These are phyloP conservation scores for Hyaloperonospora arabidopsidis DNA, from an alignment of 352 stramenopile genomes.

Conservation along the genomic window DNA sequence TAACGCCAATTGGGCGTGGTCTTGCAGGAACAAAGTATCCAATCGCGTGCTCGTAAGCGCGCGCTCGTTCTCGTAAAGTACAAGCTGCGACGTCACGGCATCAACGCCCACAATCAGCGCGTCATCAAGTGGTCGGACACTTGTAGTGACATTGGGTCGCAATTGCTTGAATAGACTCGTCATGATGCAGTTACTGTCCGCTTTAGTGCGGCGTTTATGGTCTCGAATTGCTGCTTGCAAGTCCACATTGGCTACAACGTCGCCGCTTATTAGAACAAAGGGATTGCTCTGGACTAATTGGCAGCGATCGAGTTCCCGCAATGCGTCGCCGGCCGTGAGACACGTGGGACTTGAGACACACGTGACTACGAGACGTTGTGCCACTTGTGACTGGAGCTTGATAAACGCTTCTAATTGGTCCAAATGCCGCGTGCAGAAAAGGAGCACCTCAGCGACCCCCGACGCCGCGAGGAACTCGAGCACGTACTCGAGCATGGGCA, in stretches of 20 bases:
- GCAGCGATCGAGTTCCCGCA: slow-evolving; percentile 93
- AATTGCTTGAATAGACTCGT: slow-evolving; percentile 92
- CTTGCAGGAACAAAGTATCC: slow-evolving; percentile 67
- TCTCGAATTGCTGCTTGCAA: slow-evolving; percentile 62
- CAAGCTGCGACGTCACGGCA: slow-evolving; percentile 65
- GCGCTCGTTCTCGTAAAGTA: slow-evolving; percentile 73
- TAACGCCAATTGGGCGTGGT: slow-evolving; percentile 85
- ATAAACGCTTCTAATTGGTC: slow-evolving; percentile 88
- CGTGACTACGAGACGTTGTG: slow-evolving; percentile 45
- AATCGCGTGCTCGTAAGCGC: slow-evolving; percentile 42
- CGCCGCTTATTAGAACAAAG: slow-evolving; percentile 94
- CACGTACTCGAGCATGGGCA: slow-evolving; percentile 95
- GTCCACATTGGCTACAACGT: slow-evolving; percentile 96
- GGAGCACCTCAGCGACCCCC: slow-evolving; percentile 92
- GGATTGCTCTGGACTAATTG: slow-evolving; percentile 93
- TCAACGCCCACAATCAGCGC: slow-evolving; percentile 81
- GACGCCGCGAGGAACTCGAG: slow-evolving; percentile 93
- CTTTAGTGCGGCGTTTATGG: slow-evolving; percentile 79
- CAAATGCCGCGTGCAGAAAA: slow-evolving; percentile 88
- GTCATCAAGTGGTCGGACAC: slow-evolving; percentile 64
- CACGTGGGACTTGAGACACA: slow-evolving; percentile 77
- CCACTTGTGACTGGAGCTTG: slow-evolving; percentile 41
- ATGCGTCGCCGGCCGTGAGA: slow-evolving; percentile 88
- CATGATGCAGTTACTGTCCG: slow-evolving; percentile 92
- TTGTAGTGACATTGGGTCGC: slow-evolving; percentile 44